Evolutionary conservation across 2,329 filamentous ascomycete genomes (phyloP).

Genomic region (Diaporthe caulivora): DNA sequence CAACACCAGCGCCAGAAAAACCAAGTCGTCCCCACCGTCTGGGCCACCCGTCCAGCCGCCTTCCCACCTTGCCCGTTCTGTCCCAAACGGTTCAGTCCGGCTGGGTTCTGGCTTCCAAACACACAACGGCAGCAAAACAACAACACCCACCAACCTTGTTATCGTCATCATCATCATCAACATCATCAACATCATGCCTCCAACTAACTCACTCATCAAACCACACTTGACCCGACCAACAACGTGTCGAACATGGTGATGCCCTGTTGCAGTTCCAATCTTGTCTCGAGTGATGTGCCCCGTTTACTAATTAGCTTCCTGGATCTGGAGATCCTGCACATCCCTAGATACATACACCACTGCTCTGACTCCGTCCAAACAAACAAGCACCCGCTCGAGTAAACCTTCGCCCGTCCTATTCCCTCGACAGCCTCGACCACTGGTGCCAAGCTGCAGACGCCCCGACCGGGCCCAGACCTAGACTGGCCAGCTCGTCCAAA

Average conservation of each 20-base stretch:
- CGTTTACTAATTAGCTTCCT: slow-evolving; percentile 21
- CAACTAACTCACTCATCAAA: too few relatives aligned
- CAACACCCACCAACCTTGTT: not conserved
- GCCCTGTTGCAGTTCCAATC: slow-evolving; percentile 3
- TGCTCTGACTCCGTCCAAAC: too few relatives aligned
- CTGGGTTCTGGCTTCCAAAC: not conserved
- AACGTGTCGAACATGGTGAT: slow-evolving; percentile 4
- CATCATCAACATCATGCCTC: too few relatives aligned
- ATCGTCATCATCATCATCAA: not conserved
- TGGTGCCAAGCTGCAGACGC: not conserved
- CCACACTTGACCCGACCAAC: not conserved
- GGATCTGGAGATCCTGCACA: slow-evolving; percentile 25
- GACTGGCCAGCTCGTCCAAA: slow-evolving; percentile 18
- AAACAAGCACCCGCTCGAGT: not conserved
- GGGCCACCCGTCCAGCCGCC: not conserved
- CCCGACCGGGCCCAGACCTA: not conserved
- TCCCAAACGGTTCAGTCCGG: not conserved
- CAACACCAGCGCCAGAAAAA: not conserved
- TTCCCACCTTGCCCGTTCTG: slow-evolving; percentile 1
- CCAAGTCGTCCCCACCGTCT: slow-evolving; percentile 6
- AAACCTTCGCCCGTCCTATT: too few relatives aligned
- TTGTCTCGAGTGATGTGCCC: not conserved
- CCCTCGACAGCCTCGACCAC: not conserved
- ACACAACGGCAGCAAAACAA: not conserved
- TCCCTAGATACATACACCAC: slow-evolving; percentile 15